Evolutionary conservation across 176 grass and related monocot species (phyloP), one percentile per base, ranked within the genome.

Genomic region (Hyparrhenia diplandra): DNA sequence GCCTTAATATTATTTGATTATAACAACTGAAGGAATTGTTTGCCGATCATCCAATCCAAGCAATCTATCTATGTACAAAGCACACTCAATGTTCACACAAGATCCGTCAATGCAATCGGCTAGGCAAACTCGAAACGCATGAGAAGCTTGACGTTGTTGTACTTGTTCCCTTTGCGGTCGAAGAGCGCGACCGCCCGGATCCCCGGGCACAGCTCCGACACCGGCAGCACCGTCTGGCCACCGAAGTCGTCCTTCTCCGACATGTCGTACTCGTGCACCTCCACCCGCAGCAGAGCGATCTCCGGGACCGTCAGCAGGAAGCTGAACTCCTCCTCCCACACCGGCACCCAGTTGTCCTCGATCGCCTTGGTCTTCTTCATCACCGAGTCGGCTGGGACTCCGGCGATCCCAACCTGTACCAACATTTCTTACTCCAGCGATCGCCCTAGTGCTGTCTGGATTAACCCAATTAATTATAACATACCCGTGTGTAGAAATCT

Each of bases 171-270:
- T 80, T 92, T 89, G 27, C 73, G 78, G 83, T 98, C 88, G 67
- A 18, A 91, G 35, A 98, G 85, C 1, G 86, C 77, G 37, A 98
- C 95, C 24, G 95, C 78, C n/a, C 92, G 80, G 70, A 98, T 89
- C 27, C 95, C 95, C 1, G 95, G 85, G 72, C 68, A 86, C 42
- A 98, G 85, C 69, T 94, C 95, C 35, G 92, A 86, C 24, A 98
- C 71, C 3, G 95, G 95, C 52, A 98, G 61, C 36, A 93, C 89
- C 4, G 83, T 80, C 87, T 98, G 95, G 25, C 95, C 95, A 2
- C 75, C 95, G 42, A 98, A 98, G 69, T 98, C 95, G 45, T 98
- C 95, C 90, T 91, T 98, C 45, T 94, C 95, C 1, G 95, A 98
- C 95, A 94, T 94, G 85, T 98, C 95, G 37, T 98, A 94, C 67